Evolutionary conservation across 345 rosid genomes (phyloP), one percentile per base, ranked within the genome.

Genomic region (Populus tremula): DNA sequence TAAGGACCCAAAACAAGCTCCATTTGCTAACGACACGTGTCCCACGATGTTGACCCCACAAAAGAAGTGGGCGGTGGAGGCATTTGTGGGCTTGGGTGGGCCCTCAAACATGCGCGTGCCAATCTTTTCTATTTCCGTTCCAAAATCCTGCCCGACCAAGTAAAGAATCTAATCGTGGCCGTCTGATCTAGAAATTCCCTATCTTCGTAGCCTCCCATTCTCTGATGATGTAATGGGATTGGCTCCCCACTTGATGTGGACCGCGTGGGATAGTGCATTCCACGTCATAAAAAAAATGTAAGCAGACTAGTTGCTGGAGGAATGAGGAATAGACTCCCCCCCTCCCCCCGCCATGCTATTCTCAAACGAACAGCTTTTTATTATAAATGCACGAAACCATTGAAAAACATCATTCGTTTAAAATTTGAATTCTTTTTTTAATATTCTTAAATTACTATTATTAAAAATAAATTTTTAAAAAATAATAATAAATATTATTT

Each of bases 231-330:
- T 85, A 84, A 82, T 68, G 77, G 70, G 86, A 73, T 41, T 69
- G 76, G 67, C 67, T 69, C 45, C 77, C 72, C 43, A 0, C 17
- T 72, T 84, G 86, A 86, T 77, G 77, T 83, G 82, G 89, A 83
- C 76, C 76, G 79, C 88, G 65, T 77, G 82, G 73, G 71, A 69
- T 49, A 63, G 83, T 86, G 90, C 83, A 11, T 82, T 39, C 84
- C 87, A 83, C 78, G 84, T 82, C 86, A 78, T 61, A 80, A 31
- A 6, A 41, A 43, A 13, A 1, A 13, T 10, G 45, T 6, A 7
- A 38, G 14, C 0, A 0, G 45, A 3, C 1, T 10, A 12, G 13
- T 2, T 11, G 45, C 0, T 41, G 45, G 45, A 9, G 10, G 45
- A 13, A 41, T 41, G 13, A 10, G 45, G 45, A 41, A 41, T 10